These are phyloP conservation scores for Fusarium buharicum DNA, from an alignment of 2,329 filamentous ascomycete species.

Conservation along the genomic window DNA sequence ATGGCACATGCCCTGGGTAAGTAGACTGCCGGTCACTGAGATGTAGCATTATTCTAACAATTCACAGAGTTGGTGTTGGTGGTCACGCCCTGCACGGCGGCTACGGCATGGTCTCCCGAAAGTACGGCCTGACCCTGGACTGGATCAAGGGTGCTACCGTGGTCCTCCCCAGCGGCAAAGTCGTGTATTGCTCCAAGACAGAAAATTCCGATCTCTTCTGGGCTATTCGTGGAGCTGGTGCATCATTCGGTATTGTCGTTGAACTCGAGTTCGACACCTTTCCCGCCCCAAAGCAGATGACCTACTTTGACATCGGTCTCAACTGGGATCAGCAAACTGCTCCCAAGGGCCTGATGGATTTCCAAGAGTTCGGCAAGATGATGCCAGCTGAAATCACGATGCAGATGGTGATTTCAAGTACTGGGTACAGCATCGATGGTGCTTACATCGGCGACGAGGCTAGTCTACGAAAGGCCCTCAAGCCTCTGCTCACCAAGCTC, in stretches of 20 bases:
- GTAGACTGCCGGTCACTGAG: constrained; percentile 7
- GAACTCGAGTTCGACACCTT: constrained; percentile 48
- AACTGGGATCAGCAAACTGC: constrained; percentile 39
- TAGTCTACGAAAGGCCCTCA: constrained; percentile 27
- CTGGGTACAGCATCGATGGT: constrained; percentile 41
- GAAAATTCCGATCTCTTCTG: constrained; percentile 45
- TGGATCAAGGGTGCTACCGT: constrained; percentile 46
- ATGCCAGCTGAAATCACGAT: constrained; percentile 46
- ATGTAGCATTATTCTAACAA: constrained; percentile 9
- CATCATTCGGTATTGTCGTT: constrained; percentile 48
- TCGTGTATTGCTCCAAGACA: constrained; percentile 43
- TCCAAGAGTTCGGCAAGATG: constrained; percentile 47
- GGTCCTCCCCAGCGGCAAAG: constrained; percentile 43
- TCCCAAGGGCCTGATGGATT: constrained; percentile 32
- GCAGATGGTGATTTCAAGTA: constrained; percentile 38
- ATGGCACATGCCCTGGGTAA: constrained; percentile 64
- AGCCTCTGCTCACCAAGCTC: constrained; percentile 36
- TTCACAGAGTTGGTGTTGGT: constrained; percentile 43
- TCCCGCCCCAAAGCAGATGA: constrained; percentile 31
- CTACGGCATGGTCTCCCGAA: constrained; percentile 49
- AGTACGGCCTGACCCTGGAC: constrained; percentile 46
- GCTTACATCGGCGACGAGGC: constrained; percentile 40
- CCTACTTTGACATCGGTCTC: constrained; percentile 38
- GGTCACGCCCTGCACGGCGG: constrained; percentile 48
- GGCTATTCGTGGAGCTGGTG: constrained; percentile 47